Evolutionary conservation across 176 grass and related monocot species (phyloP).

Genomic region (Urochloa ruziziensis): DNA sequence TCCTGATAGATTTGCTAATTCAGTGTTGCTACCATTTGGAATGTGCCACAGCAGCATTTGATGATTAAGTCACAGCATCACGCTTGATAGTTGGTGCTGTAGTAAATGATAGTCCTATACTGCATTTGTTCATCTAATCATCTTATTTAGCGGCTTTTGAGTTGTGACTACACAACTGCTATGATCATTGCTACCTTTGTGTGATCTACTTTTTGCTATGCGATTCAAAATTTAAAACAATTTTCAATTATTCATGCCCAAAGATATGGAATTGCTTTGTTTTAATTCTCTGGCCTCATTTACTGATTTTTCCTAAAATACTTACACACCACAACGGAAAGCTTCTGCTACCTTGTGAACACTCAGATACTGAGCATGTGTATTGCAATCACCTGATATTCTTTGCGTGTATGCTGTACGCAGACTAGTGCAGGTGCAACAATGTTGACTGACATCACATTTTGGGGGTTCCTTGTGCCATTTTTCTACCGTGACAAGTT

Average conservation of each 20-base stretch:
- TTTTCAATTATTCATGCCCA: not conserved
- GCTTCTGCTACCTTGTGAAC: not conserved
- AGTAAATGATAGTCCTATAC: not conserved
- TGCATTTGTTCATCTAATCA: not conserved
- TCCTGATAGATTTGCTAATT: not conserved
- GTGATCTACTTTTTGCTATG: not conserved
- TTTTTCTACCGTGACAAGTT: conserved; percentile 58
- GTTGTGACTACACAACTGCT: not conserved
- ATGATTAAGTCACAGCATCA: not conserved
- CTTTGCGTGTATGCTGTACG: conserved; percentile 7
- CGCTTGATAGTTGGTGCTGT: not conserved
- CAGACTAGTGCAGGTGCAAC: conserved; percentile 82
- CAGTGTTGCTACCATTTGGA: not conserved
- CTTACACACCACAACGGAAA: not conserved
- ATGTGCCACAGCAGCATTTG: not conserved
- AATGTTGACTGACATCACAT: conserved; percentile 76
- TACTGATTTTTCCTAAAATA: conserved; percentile 2
- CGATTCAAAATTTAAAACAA: not conserved
- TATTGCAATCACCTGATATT: not conserved
- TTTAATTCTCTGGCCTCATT: not conserved
- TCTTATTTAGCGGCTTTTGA: not conserved
- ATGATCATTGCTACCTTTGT: not conserved
- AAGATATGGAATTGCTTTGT: not conserved
- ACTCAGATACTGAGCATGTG: not conserved
- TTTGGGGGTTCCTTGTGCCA: conserved; percentile 88